Percentiles rank a stretch among this genome's conserved stretches.
These are phyloP conservation scores for Saprolegnia parasitica DNA, from an alignment of 352 stramenopile genomes.

Conservation along the genomic window DNA sequence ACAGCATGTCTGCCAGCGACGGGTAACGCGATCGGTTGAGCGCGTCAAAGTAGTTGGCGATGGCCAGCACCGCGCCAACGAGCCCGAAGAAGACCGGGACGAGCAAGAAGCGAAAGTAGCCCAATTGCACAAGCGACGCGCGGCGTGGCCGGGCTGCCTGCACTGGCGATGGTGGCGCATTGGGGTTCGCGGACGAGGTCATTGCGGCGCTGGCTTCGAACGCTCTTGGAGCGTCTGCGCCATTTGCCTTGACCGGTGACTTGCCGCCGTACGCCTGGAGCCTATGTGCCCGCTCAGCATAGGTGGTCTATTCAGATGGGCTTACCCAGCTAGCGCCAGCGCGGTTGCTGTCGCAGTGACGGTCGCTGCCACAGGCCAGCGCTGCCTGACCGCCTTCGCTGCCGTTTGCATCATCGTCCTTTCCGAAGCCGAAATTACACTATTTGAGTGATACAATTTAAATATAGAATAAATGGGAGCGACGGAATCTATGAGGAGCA, in stretches of 20 bases:
- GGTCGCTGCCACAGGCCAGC: conserved; percentile 14
- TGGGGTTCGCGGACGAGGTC: background rate
- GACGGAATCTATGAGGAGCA: no score
- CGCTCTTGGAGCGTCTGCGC: background rate
- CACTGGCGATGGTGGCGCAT: background rate
- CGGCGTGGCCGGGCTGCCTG: background rate
- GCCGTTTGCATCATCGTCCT: conserved; percentile 5
- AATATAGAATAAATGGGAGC: no score
- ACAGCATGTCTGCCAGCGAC: background rate
- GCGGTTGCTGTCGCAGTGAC: conserved; percentile 20
- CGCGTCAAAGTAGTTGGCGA: conserved; percentile 9
- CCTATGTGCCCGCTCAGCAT: background rate
- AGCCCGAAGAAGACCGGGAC: background rate
- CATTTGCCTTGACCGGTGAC: background rate
- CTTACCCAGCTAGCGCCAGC: conserved; percentile 3
- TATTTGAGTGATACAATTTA: background rate
- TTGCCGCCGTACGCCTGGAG: conserved; percentile 7
- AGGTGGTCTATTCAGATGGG: background rate
- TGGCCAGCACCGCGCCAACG: background rate
- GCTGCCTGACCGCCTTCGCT: conserved; percentile 5
- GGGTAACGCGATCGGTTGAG: conserved; percentile 11
- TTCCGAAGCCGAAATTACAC: background rate
- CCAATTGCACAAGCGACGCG: conserved; percentile 1
- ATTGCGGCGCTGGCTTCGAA: background rate
- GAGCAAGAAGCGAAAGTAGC: conserved; percentile 13